Percentiles rank a stretch among this genome's conserved stretches.
Evolutionary conservation across 441 rosid genomes (phyloP).

Genomic region (Pelargonium fulgidum): DNA sequence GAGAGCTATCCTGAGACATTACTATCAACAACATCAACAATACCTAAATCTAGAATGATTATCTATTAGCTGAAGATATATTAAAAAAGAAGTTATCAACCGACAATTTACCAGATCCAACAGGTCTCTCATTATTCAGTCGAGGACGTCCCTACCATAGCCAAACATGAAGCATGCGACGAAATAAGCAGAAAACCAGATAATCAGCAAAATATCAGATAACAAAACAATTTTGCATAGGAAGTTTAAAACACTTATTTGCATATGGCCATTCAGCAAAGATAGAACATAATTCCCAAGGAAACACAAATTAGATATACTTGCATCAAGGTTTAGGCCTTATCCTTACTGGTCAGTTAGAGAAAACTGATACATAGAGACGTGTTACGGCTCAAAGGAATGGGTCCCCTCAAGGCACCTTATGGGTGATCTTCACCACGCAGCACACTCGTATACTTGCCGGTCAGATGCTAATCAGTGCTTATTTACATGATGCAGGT

Average conservation of each 20-base stretch:
- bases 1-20: neutral
- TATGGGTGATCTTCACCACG: too few species aligned
- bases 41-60: neutral
- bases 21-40: neutral
- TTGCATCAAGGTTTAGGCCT: neutral
- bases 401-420: too few species aligned
- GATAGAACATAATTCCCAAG: neutral
- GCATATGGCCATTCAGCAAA: neutral
- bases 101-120: constrained; percentile 20
- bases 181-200: neutral
- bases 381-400: too few species aligned
- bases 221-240: neutral
- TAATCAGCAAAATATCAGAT: neutral
- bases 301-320: neutral
- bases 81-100: constrained; percentile 9
- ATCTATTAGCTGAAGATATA: neutral
- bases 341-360: neutral
- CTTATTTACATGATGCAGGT: too few species aligned
- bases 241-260: neutral
- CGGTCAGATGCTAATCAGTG: too few species aligned
- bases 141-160: constrained; percentile 27
- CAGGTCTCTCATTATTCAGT: constrained; percentile 19
- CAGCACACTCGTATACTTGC: too few species aligned
- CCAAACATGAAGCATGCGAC: constrained; percentile 16
- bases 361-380: too few species aligned